A percentile compares a stretch with the other conserved stretches of the same genome.
Evolutionary conservation across 805 yeast genomes (phyloP).

Genomic region (Ogataea polymorpha): DNA sequence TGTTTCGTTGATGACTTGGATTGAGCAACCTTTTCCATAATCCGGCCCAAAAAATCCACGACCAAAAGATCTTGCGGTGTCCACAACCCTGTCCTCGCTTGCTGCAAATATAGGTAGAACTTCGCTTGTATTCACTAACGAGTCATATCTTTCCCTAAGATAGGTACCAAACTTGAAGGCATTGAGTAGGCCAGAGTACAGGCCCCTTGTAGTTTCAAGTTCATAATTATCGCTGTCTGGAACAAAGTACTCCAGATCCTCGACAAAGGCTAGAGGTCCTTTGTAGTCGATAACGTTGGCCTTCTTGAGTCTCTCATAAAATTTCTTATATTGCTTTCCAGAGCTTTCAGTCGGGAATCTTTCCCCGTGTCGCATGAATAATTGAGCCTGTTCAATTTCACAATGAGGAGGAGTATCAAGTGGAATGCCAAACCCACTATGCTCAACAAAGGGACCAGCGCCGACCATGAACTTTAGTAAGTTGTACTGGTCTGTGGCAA

Average conservation of each 20-base stretch:
- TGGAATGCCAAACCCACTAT: conserved; percentile 49
- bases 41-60: conserved; percentile 50
- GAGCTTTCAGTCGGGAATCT: conserved; percentile 40
- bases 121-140: conserved; percentile 37
- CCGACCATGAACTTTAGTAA: conserved; percentile 36
- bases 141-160: conserved; percentile 47
- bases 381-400: conserved; percentile 50
- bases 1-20: conserved; percentile 46
- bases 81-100: conserved; percentile 49
- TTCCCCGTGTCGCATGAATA: conserved; percentile 58
- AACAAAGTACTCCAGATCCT: conserved; percentile 39
- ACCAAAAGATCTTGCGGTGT: conserved; percentile 50
- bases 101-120: conserved; percentile 49
- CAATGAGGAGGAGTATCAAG: conserved; percentile 50
- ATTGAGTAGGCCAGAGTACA: conserved; percentile 49
- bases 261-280: conserved; percentile 46
- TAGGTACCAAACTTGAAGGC: conserved; percentile 45
- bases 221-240: conserved; percentile 24
- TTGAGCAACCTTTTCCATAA: conserved; percentile 34
- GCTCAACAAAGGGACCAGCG: conserved; percentile 49
- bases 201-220: conserved; percentile 45
- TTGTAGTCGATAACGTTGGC: conserved; percentile 20
- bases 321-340: conserved; percentile 13
- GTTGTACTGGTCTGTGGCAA: conserved; percentile 29
- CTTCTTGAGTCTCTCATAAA: conserved; percentile 5